Evolutionary conservation across 2,329 filamentous ascomycete species (phyloP).

Genomic region (Drechslerella dactyloides): DNA sequence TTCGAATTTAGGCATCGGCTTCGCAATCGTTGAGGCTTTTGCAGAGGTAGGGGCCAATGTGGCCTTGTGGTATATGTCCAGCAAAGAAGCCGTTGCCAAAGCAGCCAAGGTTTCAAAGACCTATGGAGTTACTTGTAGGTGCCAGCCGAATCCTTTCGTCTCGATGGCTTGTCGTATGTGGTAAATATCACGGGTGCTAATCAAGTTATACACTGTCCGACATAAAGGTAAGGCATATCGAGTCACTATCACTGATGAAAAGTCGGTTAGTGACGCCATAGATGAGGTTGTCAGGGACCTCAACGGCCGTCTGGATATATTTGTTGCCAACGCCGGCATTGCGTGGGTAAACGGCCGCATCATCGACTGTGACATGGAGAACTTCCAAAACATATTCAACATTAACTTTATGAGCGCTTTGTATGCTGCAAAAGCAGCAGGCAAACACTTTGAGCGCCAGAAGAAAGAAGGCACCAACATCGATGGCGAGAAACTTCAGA

Average conservation of each 20-base stretch:
- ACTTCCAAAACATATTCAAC: slow-evolving; percentile 65
- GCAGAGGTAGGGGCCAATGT: slow-evolving; percentile 77
- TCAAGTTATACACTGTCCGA: too few relatives aligned
- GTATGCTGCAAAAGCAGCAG: slow-evolving; percentile 76
- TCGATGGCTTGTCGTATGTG: too few relatives aligned
- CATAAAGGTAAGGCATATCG: slow-evolving; percentile 61
- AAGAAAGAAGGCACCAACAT: slow-evolving; percentile 7
- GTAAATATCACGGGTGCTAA: too few relatives aligned
- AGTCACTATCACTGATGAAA: slow-evolving; percentile 66
- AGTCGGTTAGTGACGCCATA: slow-evolving; percentile 63
- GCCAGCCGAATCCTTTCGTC: not conserved
- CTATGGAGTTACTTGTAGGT: slow-evolving; percentile 70
- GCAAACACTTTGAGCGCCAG: slow-evolving; percentile 72
- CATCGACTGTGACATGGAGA: slow-evolving; percentile 8
- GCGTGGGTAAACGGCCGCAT: slow-evolving; percentile 63
- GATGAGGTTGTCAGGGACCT: slow-evolving; percentile 68
- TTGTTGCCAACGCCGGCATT: slow-evolving; percentile 79
- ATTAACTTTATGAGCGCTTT: slow-evolving; percentile 79
- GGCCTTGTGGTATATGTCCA: slow-evolving; percentile 74
- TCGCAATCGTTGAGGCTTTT: slow-evolving; percentile 68
- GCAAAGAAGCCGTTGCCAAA: slow-evolving; percentile 69
- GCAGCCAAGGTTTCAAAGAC: slow-evolving; percentile 68
- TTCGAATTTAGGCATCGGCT: slow-evolving; percentile 65
- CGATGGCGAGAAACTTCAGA: slow-evolving; percentile 63
- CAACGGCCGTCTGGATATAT: slow-evolving; percentile 76